Evolutionary conservation across 73 alveolate species (phyloP), one percentile per base, ranked within the genome.

Genomic region (Uronychia setigera): DNA sequence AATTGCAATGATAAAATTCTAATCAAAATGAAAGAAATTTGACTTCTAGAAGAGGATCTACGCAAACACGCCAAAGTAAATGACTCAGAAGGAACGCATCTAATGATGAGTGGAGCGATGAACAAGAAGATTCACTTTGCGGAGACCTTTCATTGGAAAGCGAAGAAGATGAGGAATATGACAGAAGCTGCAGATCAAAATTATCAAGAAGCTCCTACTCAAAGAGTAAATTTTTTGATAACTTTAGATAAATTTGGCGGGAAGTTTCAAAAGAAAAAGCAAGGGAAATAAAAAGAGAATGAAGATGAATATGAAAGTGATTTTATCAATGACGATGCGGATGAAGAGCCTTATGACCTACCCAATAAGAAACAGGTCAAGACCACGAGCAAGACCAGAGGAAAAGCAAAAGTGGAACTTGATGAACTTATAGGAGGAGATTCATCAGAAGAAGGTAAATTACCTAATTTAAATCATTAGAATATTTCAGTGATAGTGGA

Each of bases 221-320:
- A 46, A 46, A 46, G 67, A 46, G 19, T 11, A 46, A 46, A 19
- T 19, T 19, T 46, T 5, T 46, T 46, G 19, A 46, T 5, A 46
- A 46, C 67, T 19, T 19, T 5, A 11, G 67, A 19, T 19, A 11
- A 67, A 67, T 5, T 26, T 14, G 26, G 79, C 79, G 26, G 79
- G 79, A 30, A 67, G 32, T 5, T 25, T 1, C 79, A 57, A 80
- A 27, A 35, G 58, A 31, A 35, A 35, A 26, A 59, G 58, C 59
- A 59, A 35, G 1, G 31, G 86, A 25, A 26, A 32, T 0, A 80
- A 30, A n/a, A 76, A 1, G 86, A 80, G 59, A 27, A 29, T 32
- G 94, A 88, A 76, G 86, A 33, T 29, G 94, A 88, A 32, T 88
- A 90, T 34, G 95, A 90, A 76, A 75, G 88, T 31, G 95, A 90